Base-by-base conservation (phyloP, 352 stramenopile species). In the Pythium myriotylum region DNA sequence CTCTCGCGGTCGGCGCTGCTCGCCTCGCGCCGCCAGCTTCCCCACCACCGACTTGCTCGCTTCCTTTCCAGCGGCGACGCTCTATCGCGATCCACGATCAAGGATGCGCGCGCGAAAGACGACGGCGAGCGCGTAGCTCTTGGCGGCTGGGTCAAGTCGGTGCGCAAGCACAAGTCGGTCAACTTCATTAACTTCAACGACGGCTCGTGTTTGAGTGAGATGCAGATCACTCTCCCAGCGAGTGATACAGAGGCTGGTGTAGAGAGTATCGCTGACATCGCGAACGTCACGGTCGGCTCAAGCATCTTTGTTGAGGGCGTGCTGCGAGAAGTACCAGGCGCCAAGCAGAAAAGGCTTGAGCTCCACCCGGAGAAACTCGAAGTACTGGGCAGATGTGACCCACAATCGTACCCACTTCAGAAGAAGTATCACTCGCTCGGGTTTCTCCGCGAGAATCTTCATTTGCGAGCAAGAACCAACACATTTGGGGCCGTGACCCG, bases 351-450 rank as follows among this genome's bases (percentile, higher is more conserved):
- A 48, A 75, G 82, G n/a, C 68, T 98, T 26, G 96, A 99, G 81
- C 68, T 99, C 27, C 84, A 96, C 37, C 92, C 90, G 2, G 69
- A 76, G 16, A 79, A 67, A 41, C 75, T 97, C 4, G 56, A 93
- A 22, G 74, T 99, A 33, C 78, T 99, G 16, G 97, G 97, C 32
- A 74, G 83, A 46, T 99, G 95, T 74, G 92, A 98, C 29, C 76
- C 77, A 13, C 80, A 97, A 54, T 81, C 68, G n/a, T 99, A 98
- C 59, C 97, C 97, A 26, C 78, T 99, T 20, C 96, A 98, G 52
- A 99, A 99, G 84, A 99, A 99, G 75, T 92, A 96, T 62, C 96
- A 99, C 72, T 96, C 94, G 24, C 78, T 99, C 19, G 97, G 99
- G 80, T 99, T 99, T 62, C 73, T 99, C 40, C 82, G 97, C 37